These are phyloP conservation scores for Karstenula rhodostoma DNA, from an alignment of 2,329 filamentous ascomycete species.

Conservation along the genomic window DNA sequence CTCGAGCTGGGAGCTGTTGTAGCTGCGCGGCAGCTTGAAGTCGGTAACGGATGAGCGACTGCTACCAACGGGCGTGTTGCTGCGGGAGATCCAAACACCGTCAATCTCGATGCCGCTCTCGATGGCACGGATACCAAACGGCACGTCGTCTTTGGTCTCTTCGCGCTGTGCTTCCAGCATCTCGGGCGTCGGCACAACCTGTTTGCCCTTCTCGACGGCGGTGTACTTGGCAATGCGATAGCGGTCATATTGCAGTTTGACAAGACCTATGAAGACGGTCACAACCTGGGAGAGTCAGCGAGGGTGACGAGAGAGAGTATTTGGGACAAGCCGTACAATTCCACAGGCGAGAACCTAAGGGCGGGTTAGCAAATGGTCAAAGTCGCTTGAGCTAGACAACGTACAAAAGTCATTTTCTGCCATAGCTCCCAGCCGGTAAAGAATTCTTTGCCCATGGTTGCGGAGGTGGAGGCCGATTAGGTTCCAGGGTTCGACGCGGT, in stretches of 20 bases:
- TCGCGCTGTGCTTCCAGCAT: conserved; percentile 72
- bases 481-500: conserved; percentile 31
- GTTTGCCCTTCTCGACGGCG: conserved; percentile 48
- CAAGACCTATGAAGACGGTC: conserved; percentile 72
- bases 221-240: conserved; percentile 54
- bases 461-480: conserved; percentile 26
- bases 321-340: conserved; percentile 60
- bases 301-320: not conserved
- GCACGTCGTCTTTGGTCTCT: conserved; percentile 71
- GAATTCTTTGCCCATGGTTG: conserved; percentile 48
- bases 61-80: conserved; percentile 53
- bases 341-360: conserved; percentile 73
- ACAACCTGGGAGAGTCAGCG: conserved; percentile 56
- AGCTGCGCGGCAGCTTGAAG: conserved; percentile 36
- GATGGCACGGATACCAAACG: conserved; percentile 86
- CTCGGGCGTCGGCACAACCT: conserved; percentile 57
- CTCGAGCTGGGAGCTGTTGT: conserved; percentile 44
- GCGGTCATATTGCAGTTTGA: conserved; percentile 65
- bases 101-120: conserved; percentile 85
- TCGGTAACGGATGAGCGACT: conserved; percentile 47
- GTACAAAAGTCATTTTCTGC: conserved; percentile 90
- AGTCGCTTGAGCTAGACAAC: conserved; percentile 44
- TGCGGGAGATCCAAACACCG: conserved; percentile 69
- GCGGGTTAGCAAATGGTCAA: conserved; percentile 33
- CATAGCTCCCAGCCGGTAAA: conserved; percentile 74